A percentile compares a stretch with the other conserved stretches of the same genome.
Evolutionary conservation across 2,329 filamentous ascomycete species (phyloP).

Genomic region (Elsinoe australis): DNA sequence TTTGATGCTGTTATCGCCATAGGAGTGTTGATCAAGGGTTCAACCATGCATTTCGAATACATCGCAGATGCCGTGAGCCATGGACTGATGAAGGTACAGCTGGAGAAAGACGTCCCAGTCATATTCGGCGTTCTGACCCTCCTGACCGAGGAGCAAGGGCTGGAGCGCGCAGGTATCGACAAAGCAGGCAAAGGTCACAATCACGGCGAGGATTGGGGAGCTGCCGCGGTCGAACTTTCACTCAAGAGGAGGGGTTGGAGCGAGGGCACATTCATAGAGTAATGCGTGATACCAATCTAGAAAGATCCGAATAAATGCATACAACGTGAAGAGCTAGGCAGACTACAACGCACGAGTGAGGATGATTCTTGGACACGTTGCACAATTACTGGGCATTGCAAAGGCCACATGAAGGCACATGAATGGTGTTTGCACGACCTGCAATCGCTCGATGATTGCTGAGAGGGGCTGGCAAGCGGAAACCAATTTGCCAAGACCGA

Average conservation of each 20-base stretch:
- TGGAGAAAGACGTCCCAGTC: conserved; percentile 82
- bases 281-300: conserved; percentile 18
- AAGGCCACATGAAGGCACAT: too few relatives aligned
- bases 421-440: too few relatives aligned
- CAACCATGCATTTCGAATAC: conserved; percentile 99
- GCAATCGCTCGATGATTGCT: too few relatives aligned
- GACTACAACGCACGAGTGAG: neutral
- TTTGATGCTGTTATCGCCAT: conserved; percentile 95
- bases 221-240: conserved; percentile 87
- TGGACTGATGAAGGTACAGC: conserved; percentile 86
- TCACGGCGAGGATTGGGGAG: conserved; percentile 94
- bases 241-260: conserved; percentile 80
- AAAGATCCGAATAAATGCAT: neutral
- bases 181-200: conserved; percentile 57
- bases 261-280: conserved; percentile 54
- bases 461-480: too few relatives aligned
- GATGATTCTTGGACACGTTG: too few relatives aligned
- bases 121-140: conserved; percentile 90
- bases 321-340: conserved; percentile 9
- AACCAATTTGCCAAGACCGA: too few relatives aligned
- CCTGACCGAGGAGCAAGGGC: conserved; percentile 77
- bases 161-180: conserved; percentile 69
- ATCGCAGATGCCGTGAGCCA: conserved; percentile 87
- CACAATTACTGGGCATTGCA: too few relatives aligned
- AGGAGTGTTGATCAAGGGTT: conserved; percentile 94